Conservation (phyloP, 495 filamentous ascomycete species). For the Thozetella sp. region DNA sequence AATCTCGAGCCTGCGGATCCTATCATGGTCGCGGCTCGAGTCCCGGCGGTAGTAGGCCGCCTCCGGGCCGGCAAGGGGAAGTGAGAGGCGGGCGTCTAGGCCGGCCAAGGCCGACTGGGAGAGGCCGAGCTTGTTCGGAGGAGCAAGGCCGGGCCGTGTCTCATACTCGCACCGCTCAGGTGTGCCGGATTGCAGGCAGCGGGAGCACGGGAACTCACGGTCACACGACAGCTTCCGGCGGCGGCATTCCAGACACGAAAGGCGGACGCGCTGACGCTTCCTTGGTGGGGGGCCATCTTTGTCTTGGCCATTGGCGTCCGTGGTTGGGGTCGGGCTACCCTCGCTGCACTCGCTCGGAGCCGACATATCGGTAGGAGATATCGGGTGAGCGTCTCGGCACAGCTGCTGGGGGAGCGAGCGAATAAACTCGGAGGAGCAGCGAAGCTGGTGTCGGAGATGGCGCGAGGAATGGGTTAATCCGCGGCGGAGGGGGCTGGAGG, state of each 20-base stretch:
- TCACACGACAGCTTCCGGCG: constrained; percentile 52
- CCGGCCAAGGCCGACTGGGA: constrained; percentile 27
- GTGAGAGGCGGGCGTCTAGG: constrained; percentile 31
- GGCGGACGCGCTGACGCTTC: constrained; percentile 49
- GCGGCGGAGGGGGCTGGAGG: neutral
- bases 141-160: constrained; percentile 41
- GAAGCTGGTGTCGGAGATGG: neutral
- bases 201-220: constrained; percentile 50
- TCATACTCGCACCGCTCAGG: constrained; percentile 51
- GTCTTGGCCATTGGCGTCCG: constrained; percentile 18
- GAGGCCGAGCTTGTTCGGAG: constrained; percentile 35
- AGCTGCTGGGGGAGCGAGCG: neutral
- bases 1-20: constrained; percentile 49
- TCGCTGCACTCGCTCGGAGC: constrained; percentile 23
- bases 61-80: constrained; percentile 25
- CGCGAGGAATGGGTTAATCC: neutral
- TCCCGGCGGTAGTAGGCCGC: constrained; percentile 28
- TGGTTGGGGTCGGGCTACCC: constrained; percentile 7
- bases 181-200: constrained; percentile 52
- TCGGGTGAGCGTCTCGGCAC: constrained; percentile 4
- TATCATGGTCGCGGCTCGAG: constrained; percentile 37
- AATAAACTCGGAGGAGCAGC: neutral
- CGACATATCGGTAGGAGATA: constrained; percentile 24
- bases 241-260: constrained; percentile 52
- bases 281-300: constrained; percentile 34